A percentile compares a stretch with the other conserved stretches of the same genome.
phyloP scores from a whole-genome alignment of 768 basidiomycete species.

The Hebeloma cylindrosporum region DNA sequence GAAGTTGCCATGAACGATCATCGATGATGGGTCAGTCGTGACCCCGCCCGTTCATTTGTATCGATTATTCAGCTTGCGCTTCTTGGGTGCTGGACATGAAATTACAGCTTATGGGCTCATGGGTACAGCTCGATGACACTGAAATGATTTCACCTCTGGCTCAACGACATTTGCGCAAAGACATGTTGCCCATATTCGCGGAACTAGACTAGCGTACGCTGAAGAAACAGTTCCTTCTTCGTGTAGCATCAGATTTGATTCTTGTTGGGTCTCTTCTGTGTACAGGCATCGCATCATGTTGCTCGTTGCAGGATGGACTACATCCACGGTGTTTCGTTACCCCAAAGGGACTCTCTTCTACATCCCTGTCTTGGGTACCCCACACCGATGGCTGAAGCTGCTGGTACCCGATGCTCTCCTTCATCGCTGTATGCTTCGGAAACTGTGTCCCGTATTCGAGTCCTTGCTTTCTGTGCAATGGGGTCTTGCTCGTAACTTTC shows the following conservation, averaged over 20 bases:
- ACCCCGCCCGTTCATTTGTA: slow-evolving; percentile 12
- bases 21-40: slow-evolving; percentile 52
- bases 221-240: slow-evolving; percentile 39
- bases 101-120: slow-evolving; percentile 44
- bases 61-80: slow-evolving; percentile 34
- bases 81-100: slow-evolving; percentile 40
- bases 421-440: slow-evolving; percentile 17
- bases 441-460: not conserved
- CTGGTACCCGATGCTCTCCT: slow-evolving; percentile 17
- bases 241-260: slow-evolving; percentile 33
- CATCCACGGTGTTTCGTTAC: slow-evolving; percentile 41
- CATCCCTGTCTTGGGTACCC: slow-evolving; percentile 37
- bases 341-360: slow-evolving; percentile 46
- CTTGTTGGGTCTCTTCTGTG: slow-evolving; percentile 13
- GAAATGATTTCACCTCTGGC: too few species aligned
- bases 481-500: slow-evolving; percentile 42
- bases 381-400: slow-evolving; percentile 37
- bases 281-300: slow-evolving; percentile 45
- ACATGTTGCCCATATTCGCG: slow-evolving; percentile 37
- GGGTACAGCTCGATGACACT: slow-evolving; percentile 31
- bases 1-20: slow-evolving; percentile 42
- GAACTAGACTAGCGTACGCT: slow-evolving; percentile 40
- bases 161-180: slow-evolving; percentile 46
- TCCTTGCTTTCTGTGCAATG: not conserved
- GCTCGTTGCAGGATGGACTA: slow-evolving; percentile 44